A percentile compares a stretch with the other conserved stretches of the same genome.
These are phyloP conservation scores for Hyphopichia khmerensis DNA, from an alignment of 1,139 yeast species.

Conservation along the genomic window DNA sequence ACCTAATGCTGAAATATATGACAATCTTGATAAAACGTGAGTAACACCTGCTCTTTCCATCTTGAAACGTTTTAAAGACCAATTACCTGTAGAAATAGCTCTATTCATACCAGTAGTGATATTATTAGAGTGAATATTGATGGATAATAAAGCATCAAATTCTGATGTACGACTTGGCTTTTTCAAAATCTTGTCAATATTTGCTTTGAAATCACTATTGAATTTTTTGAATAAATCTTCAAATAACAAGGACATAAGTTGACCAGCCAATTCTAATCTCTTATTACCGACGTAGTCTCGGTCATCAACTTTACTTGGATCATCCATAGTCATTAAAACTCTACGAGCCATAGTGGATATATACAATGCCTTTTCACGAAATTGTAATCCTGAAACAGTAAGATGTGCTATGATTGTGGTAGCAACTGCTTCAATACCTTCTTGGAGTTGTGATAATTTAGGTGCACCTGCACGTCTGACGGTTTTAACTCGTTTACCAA, in stretches of 20 bases:
- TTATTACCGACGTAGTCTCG: slow-evolving; percentile 98
- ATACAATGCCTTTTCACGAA: slow-evolving; percentile 90
- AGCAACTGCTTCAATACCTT: slow-evolving; percentile 96
- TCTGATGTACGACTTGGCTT: slow-evolving; percentile 95
- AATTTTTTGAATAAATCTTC: slow-evolving; percentile 97
- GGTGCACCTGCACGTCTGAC: slow-evolving; percentile 85
- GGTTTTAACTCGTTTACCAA: slow-evolving; percentile 90
- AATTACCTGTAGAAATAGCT: slow-evolving; percentile 97
- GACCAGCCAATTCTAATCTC: slow-evolving; percentile 96
- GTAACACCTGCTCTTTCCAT: slow-evolving; percentile 99
- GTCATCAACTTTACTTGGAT: slow-evolving; percentile 95
- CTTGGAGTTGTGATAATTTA: slow-evolving; percentile 77
- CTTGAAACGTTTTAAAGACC: slow-evolving; percentile 98
- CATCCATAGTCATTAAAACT: slow-evolving; percentile 92
- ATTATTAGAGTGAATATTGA: slow-evolving; percentile 86
- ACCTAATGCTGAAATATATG: slow-evolving; percentile 93
- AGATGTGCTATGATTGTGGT: slow-evolving; percentile 95
- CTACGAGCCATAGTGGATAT: slow-evolving; percentile 96
- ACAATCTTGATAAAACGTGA: slow-evolving; percentile 85
- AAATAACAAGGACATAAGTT: slow-evolving; percentile 87
- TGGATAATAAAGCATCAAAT: slow-evolving; percentile 87
- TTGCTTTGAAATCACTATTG: slow-evolving; percentile 89
- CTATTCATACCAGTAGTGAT: slow-evolving; percentile 93
- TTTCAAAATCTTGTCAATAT: slow-evolving; percentile 88
- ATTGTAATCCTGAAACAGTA: slow-evolving; percentile 80